Evolutionary conservation across 192 early-diverging fungal genomes (phyloP), one percentile per base, ranked within the genome.

Genomic region (Coemansia biformis): DNA sequence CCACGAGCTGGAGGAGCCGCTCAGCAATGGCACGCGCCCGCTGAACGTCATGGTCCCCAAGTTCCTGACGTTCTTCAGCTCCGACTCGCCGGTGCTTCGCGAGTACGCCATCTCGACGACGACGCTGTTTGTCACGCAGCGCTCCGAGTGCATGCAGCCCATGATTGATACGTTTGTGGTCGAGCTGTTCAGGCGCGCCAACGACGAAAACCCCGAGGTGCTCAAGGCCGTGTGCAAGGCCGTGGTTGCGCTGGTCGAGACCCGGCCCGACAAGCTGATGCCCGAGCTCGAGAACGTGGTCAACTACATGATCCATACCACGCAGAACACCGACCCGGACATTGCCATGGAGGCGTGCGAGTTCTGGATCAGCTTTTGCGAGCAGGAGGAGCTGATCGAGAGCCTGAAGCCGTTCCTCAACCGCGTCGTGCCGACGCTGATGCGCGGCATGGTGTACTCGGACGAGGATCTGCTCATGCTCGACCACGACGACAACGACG

Each of bases 301-400:
- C 41, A 83, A 88, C 60, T 99, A 94, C 66, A 98, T 99, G 89
- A 79, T 99, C 9, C 87, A 83, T 66, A 90, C 85, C 37, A 98
- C 89, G n/a, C 83, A 89, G 78, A 82, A 87, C 52, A 58, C 53
- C 48, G 89, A 96, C 48, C 79, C 87, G 16, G 77, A 83, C 24
- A 82, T 98, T 39, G 95, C 95, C n/a, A 77, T 96, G 49, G 97
- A 98, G 69, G 95, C 95, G 9, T 93, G 91, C 66, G 97, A 99
- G 75, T 99, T 99, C 71, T 99, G 95, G 95, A 65, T 96, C 28
- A 85, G 87, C 32, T 91, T 97, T 79, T 91, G 90, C 43, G 96
- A 99, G 69, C 91, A 93, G 53, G 86, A 90, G 36, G 81, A 80
- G 22, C 55, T 94, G 49, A 73, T 79, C 40, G 87, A 82, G 43